Base-by-base conservation (phyloP, 352 stramenopile genomes). In the Pythium sp. region DNA sequence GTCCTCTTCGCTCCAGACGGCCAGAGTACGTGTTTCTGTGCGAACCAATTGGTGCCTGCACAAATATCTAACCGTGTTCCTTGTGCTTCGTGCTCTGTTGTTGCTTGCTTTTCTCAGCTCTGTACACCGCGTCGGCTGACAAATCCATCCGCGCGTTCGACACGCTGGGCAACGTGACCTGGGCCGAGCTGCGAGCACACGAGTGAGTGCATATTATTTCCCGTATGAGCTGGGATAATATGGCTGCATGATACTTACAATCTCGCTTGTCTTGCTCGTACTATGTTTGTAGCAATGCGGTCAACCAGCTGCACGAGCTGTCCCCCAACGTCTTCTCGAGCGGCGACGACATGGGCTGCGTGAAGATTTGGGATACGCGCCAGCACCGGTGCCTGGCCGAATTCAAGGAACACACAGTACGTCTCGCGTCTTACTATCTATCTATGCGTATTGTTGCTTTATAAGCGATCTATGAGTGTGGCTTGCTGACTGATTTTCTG, bases 401-500 rank as follows among this genome's bases (percentile, higher is more conserved):
- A 65, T 98, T 92, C 82, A 97, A 98, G 62, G 88, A 98, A 73
- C 93, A 99, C 75, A 88, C 90, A 53, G 82, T 91, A 65, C 36
- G 72, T 65, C 41, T 32, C 32, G 62, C 5, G 14, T n/a, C 28
- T 32, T 32, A 32, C 55, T 9, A 2, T n/a, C 20, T 47, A 32
- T 30, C 6, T 20, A 15, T 28, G 3, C 43, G 14, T 9, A 55
- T 26, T 41, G 26, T 38, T n/a, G 51, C 12, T 57, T 20, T 57
- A 30, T 11, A 6, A 57, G 30, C 26, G 58, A 22, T 54, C 38
- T 2, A 28, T 22, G 18, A 22, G n/a, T 30, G 43, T 7, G 26
- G n/a, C 3, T 28, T 9, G 34, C 14, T 49, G 5, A 46, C 15
- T 15, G 26, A 46, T 20, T 55, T 55, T 20, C 36, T 46, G 2